phyloP scores from a whole-genome alignment of 371 early-diverging fungal species.

The Apophysomyces sp. region DNA sequence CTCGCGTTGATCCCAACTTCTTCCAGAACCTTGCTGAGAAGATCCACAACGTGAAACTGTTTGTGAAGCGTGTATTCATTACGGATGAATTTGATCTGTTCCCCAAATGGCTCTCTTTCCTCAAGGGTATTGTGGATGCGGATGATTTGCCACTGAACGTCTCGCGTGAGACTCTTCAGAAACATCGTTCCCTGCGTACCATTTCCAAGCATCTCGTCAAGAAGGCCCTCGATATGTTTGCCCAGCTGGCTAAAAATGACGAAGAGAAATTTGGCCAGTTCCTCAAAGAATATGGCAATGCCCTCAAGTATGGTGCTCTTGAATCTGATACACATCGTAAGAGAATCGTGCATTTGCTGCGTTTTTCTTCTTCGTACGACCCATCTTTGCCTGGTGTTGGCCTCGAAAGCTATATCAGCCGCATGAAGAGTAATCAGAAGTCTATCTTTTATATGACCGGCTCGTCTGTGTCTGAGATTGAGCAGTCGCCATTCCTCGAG shows the following conservation, averaged over 20 bases:
- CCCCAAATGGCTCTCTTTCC: slow-evolving; percentile 72
- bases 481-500: slow-evolving; percentile 87
- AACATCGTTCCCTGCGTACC: slow-evolving; percentile 72
- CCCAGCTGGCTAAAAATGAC: slow-evolving; percentile 65
- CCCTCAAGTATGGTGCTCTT: slow-evolving; percentile 84
- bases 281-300: slow-evolving; percentile 69
- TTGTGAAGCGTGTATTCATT: slow-evolving; percentile 94
- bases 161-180: slow-evolving; percentile 94
- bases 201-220: slow-evolving; percentile 85
- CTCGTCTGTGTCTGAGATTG: slow-evolving; percentile 64
- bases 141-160: slow-evolving; percentile 96
- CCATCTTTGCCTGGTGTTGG: slow-evolving; percentile 53
- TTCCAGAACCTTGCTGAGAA: slow-evolving; percentile 64
- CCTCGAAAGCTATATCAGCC: slow-evolving; percentile 84
- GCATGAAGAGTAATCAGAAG: slow-evolving; percentile 88
- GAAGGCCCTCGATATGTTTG: slow-evolving; percentile 88
- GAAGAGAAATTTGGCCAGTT: slow-evolving; percentile 74
- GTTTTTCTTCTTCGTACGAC: slow-evolving; percentile 73
- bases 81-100: slow-evolving; percentile 86
- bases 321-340: slow-evolving; percentile 71
- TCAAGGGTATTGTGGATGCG: slow-evolving; percentile 87
- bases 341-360: slow-evolving; percentile 78
- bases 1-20: slow-evolving; percentile 63
- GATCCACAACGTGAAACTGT: slow-evolving; percentile 79
- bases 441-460: slow-evolving; percentile 90